Evolutionary conservation across 2,329 filamentous ascomycete genomes (phyloP).

Genomic region (Neodidymelliopsis sp.): DNA sequence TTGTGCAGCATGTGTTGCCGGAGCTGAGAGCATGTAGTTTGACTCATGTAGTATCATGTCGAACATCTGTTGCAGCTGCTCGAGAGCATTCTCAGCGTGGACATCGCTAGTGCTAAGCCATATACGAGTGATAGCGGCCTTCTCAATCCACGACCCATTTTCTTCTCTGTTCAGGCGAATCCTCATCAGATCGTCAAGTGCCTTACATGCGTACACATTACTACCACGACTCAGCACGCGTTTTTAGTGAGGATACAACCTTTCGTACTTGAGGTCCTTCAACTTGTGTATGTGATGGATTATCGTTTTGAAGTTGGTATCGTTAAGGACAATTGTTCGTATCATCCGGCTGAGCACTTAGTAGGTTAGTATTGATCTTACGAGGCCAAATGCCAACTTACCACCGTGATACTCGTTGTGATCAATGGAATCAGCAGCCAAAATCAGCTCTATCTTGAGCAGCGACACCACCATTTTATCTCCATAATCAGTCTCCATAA

Average conservation of each 20-base stretch:
- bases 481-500: slow-evolving; percentile 70
- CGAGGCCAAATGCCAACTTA: slow-evolving; percentile 21
- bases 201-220: slow-evolving; percentile 48
- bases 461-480: slow-evolving; percentile 71
- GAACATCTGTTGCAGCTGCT: slow-evolving; percentile 53
- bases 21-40: slow-evolving; percentile 60
- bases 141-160: slow-evolving; percentile 70
- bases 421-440: slow-evolving; percentile 49
- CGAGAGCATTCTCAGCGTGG: slow-evolving; percentile 45
- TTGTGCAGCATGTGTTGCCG: slow-evolving; percentile 72
- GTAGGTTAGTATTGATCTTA: slow-evolving; percentile 16
- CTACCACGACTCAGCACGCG: slow-evolving; percentile 33
- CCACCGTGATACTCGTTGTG: slow-evolving; percentile 52
- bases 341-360: slow-evolving; percentile 69
- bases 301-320: slow-evolving; percentile 69
- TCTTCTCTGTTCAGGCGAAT: slow-evolving; percentile 61
- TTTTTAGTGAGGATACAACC: background rate
- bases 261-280: slow-evolving; percentile 50
- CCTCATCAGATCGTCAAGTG: slow-evolving; percentile 70
- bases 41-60: slow-evolving; percentile 57
- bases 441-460: slow-evolving; percentile 72
- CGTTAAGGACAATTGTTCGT: slow-evolving; percentile 64
- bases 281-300: slow-evolving; percentile 73
- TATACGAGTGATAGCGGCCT: slow-evolving; percentile 70
- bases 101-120: slow-evolving; percentile 67